A percentile compares a stretch with the other conserved stretches of the same genome.
Evolutionary conservation across 164 flowering plant genomes (phyloP).

Genomic region (Tinospora cordifolia): DNA sequence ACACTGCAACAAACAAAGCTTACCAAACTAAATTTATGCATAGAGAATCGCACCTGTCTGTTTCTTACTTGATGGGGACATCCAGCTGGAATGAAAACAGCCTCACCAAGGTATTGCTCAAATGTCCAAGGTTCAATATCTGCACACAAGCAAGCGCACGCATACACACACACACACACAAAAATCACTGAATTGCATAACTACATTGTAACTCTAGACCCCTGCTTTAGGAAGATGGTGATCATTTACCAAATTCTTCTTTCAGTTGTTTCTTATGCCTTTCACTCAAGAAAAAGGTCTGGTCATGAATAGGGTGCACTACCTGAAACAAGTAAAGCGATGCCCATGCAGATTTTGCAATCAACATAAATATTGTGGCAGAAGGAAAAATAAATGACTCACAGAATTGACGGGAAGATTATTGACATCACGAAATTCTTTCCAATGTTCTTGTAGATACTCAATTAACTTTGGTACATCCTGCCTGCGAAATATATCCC

Average conservation of each 20-base stretch:
- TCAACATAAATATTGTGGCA: background rate
- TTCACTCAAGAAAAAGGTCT: conserved; percentile 53
- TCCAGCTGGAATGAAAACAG: conserved; percentile 80
- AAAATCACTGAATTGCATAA: background rate
- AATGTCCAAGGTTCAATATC: conserved; percentile 86
- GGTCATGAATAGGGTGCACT: conserved; percentile 79
- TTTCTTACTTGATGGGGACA: conserved; percentile 91
- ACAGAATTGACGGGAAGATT: conserved; percentile 50
- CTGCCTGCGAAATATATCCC: conserved; percentile 83
- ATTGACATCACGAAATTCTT: conserved; percentile 53
- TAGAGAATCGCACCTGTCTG: conserved; percentile 36
- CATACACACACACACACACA: no score
- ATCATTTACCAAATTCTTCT: conserved; percentile 56
- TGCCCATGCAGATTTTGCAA: background rate
- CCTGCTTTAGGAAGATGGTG: background rate
- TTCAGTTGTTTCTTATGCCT: conserved; percentile 65
- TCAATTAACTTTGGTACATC: conserved; percentile 64
- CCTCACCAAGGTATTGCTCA: conserved; percentile 76
- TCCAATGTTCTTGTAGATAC: conserved; percentile 49
- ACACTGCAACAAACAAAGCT: background rate
- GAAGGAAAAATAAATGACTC: conserved; percentile 18
- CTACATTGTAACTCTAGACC: background rate
- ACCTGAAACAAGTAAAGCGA: conserved; percentile 38
- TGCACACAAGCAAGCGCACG: conserved; percentile 18
- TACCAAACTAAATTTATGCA: background rate